Evolutionary conservation across 2,329 filamentous ascomycete species (phyloP).

Genomic region (Scedosporium apiospermum): DNA sequence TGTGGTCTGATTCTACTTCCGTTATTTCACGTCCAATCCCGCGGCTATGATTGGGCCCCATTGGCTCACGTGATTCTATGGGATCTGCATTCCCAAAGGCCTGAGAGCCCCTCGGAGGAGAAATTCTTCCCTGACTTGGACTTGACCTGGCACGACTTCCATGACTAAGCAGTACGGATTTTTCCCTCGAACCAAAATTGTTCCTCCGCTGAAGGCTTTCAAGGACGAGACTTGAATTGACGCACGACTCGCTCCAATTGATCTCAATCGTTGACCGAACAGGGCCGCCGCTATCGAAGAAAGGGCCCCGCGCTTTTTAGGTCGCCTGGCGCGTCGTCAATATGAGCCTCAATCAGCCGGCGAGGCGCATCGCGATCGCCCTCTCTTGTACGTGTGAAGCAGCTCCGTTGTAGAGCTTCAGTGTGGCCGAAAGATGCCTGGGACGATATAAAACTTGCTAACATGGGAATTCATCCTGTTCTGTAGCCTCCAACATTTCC

Average conservation of each 20-base stretch:
- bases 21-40: constrained; percentile 2
- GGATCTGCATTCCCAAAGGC: neutral
- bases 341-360: constrained; percentile 4
- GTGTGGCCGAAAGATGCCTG: neutral
- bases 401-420: neutral
- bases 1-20: constrained; percentile 6
- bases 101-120: neutral
- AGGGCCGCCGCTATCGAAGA: neutral
- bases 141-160: neutral
- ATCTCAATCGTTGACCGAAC: neutral
- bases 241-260: neutral
- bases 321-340: neutral
- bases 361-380: constrained; percentile 2
- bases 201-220: neutral
- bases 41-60: neutral
- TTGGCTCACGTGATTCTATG: neutral
- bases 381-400: constrained; percentile 1
- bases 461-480: neutral
- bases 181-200: neutral
- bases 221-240: neutral
- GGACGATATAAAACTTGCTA: neutral
- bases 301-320: neutral
- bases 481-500: neutral
- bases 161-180: constrained; percentile 4
- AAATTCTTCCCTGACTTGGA: neutral